Base-by-base conservation (phyloP, 495 filamentous ascomycete genomes). In the Penicillium paxilli region DNA sequence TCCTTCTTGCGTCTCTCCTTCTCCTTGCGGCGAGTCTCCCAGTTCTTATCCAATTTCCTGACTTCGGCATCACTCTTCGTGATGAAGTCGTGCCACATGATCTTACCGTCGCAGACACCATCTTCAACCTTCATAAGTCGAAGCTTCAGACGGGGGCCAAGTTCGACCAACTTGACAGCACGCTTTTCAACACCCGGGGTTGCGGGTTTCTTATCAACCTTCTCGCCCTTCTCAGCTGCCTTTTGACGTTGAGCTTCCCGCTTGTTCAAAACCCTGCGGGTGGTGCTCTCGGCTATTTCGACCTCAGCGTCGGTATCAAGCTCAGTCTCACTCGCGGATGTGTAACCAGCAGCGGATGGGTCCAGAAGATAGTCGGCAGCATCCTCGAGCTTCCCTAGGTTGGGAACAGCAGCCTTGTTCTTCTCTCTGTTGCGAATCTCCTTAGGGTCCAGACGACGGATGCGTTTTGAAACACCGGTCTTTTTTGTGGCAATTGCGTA, bases 61-160 rank as follows among this genome's bases (percentile, higher is more conserved):
- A 90, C 72, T 65, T 98, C 94, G 32, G 83, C 76, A 58, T 82
- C 83, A 1, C 86, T 85, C 78, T 98, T 99, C 60, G 81, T 80
- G 49, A 96, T 81, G 62, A 87, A 94, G 63, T 96, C 91, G 72
- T 99, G 95, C 94, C 95, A 98, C 88, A 99, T 89, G 28, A 96
- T 81, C 72, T 90, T 92, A 33, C 94, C 94, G 26, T 83, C 81
- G 63, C 92, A 97, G 11, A 98, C 69, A 14, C 92, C 95, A 57
- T 98, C 95, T 67, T 99, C 94, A 10, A 99, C 92, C 73, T 99
- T 98, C 47, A 88, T 87, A 82, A 99, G 80, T 37, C 93, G 83
- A 26, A 99, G 72, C 60, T 82, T 87, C 87, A 99, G 83, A 47
- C 94, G 86, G 3, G 94, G 94, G 0, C 94, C 94, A 8, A 98